Evolutionary conservation across 257 asterid species (phyloP), one percentile per base, ranked within the genome.

Genomic region (Solanum lycopersicoides): DNA sequence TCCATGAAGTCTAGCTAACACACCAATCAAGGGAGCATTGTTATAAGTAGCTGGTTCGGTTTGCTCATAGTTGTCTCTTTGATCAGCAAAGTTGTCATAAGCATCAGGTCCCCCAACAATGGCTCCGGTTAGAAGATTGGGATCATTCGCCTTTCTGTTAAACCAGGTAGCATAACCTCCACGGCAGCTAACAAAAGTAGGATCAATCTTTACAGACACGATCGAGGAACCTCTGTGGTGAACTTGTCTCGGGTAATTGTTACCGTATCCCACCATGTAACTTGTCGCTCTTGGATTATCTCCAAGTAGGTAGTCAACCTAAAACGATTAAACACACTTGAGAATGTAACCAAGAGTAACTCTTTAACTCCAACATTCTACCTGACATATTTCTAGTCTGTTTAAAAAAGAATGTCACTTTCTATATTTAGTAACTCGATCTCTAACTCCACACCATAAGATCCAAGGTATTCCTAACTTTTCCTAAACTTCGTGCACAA

Each of bases 41-140:
- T 97, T 97, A 89, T 97, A 97, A 34, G 99, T 97, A 83, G 99
- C 99, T 5, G 99, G 99, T 90, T 97, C 99, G 10, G 99, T 97
- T 90, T 97, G 99, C 91, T 97, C 99, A 21, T 94, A 97, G 89
- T 97, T 97, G 82, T 97, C 97, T 86, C 99, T 93, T 90, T 97
- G 89, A 88, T 97, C 99, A 73, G 99, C 99, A 85, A 96, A 97
- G 88, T 96, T 97, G 83, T 97, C 99, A 13, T 97, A 97, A 30
- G 99, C 98, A 88, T 95, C 99, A 21, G 99, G 99, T 25, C 99
- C 99, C 18, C 99, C 99, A 79, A 97, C 99, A 76, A 96, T 87
- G 41, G 99, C 99, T 77, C 99, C 99, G 1, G 95, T 89, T 14
- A 97, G 99, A 72, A 93, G 92, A 90, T 97, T 97, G 1, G 99